Evolutionary conservation across 495 filamentous ascomycete genomes (phyloP).

Genomic region (Apiosordaria backusii): DNA sequence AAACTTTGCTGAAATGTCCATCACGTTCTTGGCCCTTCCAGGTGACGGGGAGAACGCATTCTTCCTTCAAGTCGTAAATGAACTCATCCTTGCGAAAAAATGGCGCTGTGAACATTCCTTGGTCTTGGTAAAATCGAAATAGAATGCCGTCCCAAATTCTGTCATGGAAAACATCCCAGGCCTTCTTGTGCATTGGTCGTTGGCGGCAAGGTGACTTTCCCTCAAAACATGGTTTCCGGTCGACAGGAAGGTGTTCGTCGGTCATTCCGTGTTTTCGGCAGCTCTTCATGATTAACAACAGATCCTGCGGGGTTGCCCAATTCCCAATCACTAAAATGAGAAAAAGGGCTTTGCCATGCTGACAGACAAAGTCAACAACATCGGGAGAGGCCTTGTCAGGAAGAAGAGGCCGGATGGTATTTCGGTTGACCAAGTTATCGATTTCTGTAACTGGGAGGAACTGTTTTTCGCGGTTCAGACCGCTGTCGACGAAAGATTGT

Average conservation of each 20-base stretch:
- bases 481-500: background rate
- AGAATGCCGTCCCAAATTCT: background rate
- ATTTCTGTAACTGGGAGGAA: background rate
- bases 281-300: slow-evolving; percentile 2
- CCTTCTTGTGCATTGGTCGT: background rate
- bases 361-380: background rate
- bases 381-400: background rate
- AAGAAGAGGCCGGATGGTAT: background rate
- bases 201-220: background rate
- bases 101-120: slow-evolving; percentile 8
- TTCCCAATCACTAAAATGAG: slow-evolving; percentile 5
- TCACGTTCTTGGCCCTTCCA: background rate
- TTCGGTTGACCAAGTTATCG: background rate
- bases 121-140: slow-evolving; percentile 6
- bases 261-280: background rate
- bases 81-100: slow-evolving; percentile 6
- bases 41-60: background rate
- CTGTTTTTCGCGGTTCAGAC: background rate
- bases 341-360: slow-evolving; percentile 2
- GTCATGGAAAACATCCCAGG: slow-evolving; percentile 1
- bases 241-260: background rate
- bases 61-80: slow-evolving; percentile 1
- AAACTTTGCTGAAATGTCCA: slow-evolving; percentile 4
- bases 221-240: background rate
- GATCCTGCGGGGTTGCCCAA: background rate